Base-by-base conservation (phyloP, 108 stramenopile species). In the Craspedostauros australis region DNA sequence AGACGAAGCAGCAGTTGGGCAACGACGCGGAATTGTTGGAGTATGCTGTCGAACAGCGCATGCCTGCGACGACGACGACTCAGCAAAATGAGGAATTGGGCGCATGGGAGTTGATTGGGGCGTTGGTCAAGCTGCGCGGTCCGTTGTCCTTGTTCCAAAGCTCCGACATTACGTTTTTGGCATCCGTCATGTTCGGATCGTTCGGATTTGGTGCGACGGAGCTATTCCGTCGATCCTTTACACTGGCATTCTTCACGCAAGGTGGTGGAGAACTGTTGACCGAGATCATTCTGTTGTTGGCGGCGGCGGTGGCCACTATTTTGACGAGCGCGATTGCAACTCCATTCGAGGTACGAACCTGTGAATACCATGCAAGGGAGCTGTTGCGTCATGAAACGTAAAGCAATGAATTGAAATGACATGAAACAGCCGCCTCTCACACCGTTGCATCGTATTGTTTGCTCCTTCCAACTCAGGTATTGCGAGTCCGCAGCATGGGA, bases 201-300 rank as follows among this genome's bases (percentile, higher is more conserved):
- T 79, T 93, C 34, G 91, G 91, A 22, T 93, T 93, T 64, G 91
- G 91, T 1, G 91, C 91, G 4, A 93, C 91, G 16, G 91, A 93
- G 49, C 56, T 93, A 8, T 89, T 93, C 57, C 82, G 91, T 24
- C 75, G 91, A 25, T 84, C 79, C 0, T 84, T 93, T 42, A 79
- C 84, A 12, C 47, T 55, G 1, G 62, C 72, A 1, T 82, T 92
- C 46, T 86, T 81, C 40, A 39, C 52, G n/a, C 67, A 62, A 29
- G 42, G 46, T 19, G 70, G 70, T 14, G 46, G 28, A 22, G 77
- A 66, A 33, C 18, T 27, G 5, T 46, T 22, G 25, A 31, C 53
- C 16, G 82, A 93, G 49, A 28, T 89, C 8, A 59, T 82, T 0
- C 56, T 93, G 12, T 55, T 93, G 33, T 42, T 67, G 12, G 91